These are phyloP conservation scores for Blastocystis sp. DNA, from an alignment of 352 stramenopile genomes.

Conservation along the genomic window DNA sequence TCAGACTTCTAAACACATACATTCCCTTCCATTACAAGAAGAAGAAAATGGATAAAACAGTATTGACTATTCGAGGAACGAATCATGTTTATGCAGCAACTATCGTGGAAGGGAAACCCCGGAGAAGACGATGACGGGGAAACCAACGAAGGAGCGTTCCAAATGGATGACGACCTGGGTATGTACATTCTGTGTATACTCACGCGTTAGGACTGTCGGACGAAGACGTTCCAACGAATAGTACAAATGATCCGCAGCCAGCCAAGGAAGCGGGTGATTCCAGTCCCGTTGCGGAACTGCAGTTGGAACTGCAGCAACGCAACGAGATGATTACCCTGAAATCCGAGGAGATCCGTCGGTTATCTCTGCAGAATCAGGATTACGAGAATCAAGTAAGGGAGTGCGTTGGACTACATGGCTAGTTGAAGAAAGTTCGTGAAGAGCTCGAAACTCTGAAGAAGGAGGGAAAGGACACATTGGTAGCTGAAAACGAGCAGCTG, in stretches of 20 bases:
- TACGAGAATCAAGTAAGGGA: not conserved
- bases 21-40: not conserved
- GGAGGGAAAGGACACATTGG: not conserved
- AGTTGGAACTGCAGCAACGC: not conserved
- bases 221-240: not conserved
- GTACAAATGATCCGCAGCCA: not conserved
- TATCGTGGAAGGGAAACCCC: not conserved
- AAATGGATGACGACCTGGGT: constrained; percentile 49
- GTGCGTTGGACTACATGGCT: not conserved
- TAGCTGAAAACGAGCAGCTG: constrained; percentile 2
- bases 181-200: not conserved
- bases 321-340: not conserved
- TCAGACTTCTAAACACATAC: not conserved
- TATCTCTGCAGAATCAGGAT: constrained; percentile 1
- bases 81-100: constrained; percentile 4
- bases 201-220: not conserved
- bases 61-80: not conserved
- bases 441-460: constrained; percentile 7
- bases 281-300: not conserved
- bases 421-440: not conserved
- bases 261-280: not conserved
- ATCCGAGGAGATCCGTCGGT: not conserved
- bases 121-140: not conserved
- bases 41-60: not conserved
- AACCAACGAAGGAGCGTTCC: not conserved